Percentiles rank a stretch among this genome's conserved stretches.
phyloP scores from a whole-genome alignment of 495 filamentous ascomycete species.

The Parathielavia appendiculata region DNA sequence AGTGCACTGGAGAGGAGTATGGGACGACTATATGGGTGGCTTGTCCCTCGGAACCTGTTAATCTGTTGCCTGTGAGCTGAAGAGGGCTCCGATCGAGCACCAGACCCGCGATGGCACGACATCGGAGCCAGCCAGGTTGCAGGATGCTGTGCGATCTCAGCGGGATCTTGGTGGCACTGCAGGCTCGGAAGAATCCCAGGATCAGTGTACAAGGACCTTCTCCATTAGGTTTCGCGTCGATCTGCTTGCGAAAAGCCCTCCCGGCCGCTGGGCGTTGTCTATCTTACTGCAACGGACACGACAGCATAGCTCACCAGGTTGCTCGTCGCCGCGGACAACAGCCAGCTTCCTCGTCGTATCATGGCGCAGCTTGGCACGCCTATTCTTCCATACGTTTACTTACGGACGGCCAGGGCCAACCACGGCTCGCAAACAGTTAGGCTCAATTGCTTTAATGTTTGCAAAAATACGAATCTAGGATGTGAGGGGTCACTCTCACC shows the following conservation, averaged over 20 bases:
- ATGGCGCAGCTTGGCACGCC: not conserved
- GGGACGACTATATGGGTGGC: too few relatives aligned
- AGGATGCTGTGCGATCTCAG: conserved; percentile 7
- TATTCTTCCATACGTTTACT: not conserved
- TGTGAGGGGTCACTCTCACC: not conserved
- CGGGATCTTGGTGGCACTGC: not conserved
- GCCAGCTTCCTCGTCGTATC: not conserved
- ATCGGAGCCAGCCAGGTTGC: not conserved
- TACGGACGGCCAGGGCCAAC: not conserved
- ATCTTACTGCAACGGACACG: not conserved
- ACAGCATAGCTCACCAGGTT: not conserved
- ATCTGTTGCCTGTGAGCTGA: conserved; percentile 5
- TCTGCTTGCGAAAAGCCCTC: not conserved
- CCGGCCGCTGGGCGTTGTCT: not conserved
- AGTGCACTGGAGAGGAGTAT: too few relatives aligned
- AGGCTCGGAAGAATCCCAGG: not conserved
- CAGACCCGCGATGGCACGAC: not conserved
- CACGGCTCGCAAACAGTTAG: not conserved
- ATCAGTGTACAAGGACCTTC: not conserved
- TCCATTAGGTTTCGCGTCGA: not conserved
- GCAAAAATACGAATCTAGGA: conserved; percentile 3
- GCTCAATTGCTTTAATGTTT: conserved; percentile 6
- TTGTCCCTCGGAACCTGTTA: too few relatives aligned
- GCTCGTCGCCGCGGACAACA: not conserved
- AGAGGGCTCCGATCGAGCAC: not conserved